phyloP scores from a whole-genome alignment of 371 early-diverging fungal species.

The Zopfochytrium polystomum region DNA sequence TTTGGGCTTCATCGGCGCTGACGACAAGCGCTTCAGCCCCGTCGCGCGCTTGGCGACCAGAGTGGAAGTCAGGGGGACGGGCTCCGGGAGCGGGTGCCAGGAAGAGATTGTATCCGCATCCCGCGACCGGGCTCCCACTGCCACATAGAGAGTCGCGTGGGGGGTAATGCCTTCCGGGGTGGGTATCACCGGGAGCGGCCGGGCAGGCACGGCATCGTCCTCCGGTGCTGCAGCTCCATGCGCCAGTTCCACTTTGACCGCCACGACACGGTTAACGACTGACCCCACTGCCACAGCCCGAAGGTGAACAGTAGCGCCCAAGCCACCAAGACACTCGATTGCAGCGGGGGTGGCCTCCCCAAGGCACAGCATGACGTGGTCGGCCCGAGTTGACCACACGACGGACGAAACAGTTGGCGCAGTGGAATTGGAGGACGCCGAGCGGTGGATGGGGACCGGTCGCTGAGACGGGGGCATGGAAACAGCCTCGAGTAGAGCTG shows the following conservation, averaged over 20 bases:
- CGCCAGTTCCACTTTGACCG: conserved; percentile 28
- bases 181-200: too few species aligned
- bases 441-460: too few species aligned
- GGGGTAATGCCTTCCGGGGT: conserved; percentile 26
- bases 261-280: conserved; percentile 22
- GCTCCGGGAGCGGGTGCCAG: conserved; percentile 27
- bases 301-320: conserved; percentile 31
- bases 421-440: too few species aligned
- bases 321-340: conserved; percentile 33
- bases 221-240: background rate
- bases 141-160: conserved; percentile 36
- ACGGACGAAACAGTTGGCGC: too few species aligned
- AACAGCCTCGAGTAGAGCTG: conserved; percentile 15
- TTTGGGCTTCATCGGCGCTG: conserved; percentile 7
- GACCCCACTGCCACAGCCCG: conserved; percentile 30
- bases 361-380: conserved; percentile 36
- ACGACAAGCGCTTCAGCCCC: conserved; percentile 10
- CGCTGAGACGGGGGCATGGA: conserved; percentile 15
- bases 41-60: conserved; percentile 8
- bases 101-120: conserved; percentile 27
- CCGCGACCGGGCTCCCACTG: conserved; percentile 8
- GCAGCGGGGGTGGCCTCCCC: conserved; percentile 28
- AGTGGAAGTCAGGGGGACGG: conserved; percentile 16
- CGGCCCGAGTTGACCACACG: conserved; percentile 20
- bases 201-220: background rate